phyloP scores from a whole-genome alignment of 306 rosid genomes.

The Adenanthera pavonina region DNA sequence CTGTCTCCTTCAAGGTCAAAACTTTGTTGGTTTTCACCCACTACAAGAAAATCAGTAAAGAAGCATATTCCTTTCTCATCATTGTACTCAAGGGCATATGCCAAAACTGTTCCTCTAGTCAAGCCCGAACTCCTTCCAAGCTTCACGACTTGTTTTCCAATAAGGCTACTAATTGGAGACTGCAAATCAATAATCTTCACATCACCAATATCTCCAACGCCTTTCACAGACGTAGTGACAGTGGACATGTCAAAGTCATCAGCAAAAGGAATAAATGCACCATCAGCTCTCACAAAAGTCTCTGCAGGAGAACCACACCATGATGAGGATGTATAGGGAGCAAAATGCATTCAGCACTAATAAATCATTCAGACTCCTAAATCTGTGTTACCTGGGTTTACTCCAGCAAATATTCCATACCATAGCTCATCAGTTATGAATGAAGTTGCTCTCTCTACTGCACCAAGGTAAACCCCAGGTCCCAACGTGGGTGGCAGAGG shows the following conservation, averaged over 20 bases:
- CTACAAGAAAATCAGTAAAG: conserved; percentile 96
- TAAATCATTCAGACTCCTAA: conserved; percentile 25
- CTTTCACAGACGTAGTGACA: conserved; percentile 84
- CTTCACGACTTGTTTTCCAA: conserved; percentile 94
- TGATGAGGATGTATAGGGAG: conserved; percentile 5
- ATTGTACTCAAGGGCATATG: conserved; percentile 95
- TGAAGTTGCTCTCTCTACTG: conserved; percentile 98
- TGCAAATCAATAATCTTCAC: conserved; percentile 91
- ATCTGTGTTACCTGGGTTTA: conserved; percentile 85
- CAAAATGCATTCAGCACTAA: conserved; percentile 14
- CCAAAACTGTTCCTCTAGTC: conserved; percentile 91
- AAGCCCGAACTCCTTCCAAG: conserved; percentile 99
- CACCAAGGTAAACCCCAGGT: conserved; percentile 99
- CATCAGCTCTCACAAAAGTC: conserved; percentile 98
- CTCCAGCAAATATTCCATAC: conserved; percentile 99
- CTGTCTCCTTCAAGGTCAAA: conserved; percentile 99
- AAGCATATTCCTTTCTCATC: conserved; percentile 99
- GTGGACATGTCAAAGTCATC: conserved; percentile 96
- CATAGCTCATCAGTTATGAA: conserved; percentile 97
- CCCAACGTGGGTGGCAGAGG: conserved; percentile 98
- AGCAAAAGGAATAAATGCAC: conserved; percentile 96
- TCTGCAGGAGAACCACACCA: conserved; percentile 60
- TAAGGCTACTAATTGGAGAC: conserved; percentile 82
- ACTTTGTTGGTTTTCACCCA: conserved; percentile 98
- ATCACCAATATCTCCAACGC: conserved; percentile 84